Evolutionary conservation across 2,329 filamentous ascomycete genomes (phyloP), one percentile per base, ranked within the genome.

Genomic region (Aspergillus brasiliensis): DNA sequence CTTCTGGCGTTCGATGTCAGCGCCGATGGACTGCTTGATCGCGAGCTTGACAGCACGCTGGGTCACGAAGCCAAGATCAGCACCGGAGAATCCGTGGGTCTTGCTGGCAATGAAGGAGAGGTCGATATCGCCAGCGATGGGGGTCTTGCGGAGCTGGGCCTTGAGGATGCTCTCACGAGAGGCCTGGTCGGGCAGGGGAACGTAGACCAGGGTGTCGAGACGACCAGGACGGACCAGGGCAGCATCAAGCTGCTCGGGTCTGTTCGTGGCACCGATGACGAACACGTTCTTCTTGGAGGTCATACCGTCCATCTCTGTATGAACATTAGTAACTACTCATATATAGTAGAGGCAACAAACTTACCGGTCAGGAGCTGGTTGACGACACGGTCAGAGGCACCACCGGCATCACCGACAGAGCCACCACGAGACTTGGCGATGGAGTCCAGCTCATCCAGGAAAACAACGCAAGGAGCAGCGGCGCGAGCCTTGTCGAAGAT

Each of bases 251-350:
- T 98, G 95, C 83, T 99, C 95, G 46, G 95, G 95, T 83, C 95
- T 87, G 84, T 99, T 99, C 80, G 95, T 99, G 48, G 95, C 95
- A 78, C 95, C 95, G 71, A 99, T 99, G 67, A 99, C 95, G 81
- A 99, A 99, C 66, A 99, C 95, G 78, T 99, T 99, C 91, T 99
- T 99, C 91, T 99, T 99, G 40, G 94, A 97, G 48, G 94, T 98
- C 94, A 98, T 98, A 72, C 94, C 94, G 70, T 98, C 94, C 94
- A 98, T 97, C 87, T 98, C 92, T 90, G 66, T 46, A 64, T 21
- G 28, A 49, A 56, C 47, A 70, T 86, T 79, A 87, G 82, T 15
- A 34, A 27, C n/a, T 15, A 19, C 49, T n/a, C 8, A 25, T 34
- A 51, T 31, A 57, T 44, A 42, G 3, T 6, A 52, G 4, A 34